phyloP scores from a whole-genome alignment of 2,329 filamentous ascomycete species.

The Colletotrichum incanum region DNA sequence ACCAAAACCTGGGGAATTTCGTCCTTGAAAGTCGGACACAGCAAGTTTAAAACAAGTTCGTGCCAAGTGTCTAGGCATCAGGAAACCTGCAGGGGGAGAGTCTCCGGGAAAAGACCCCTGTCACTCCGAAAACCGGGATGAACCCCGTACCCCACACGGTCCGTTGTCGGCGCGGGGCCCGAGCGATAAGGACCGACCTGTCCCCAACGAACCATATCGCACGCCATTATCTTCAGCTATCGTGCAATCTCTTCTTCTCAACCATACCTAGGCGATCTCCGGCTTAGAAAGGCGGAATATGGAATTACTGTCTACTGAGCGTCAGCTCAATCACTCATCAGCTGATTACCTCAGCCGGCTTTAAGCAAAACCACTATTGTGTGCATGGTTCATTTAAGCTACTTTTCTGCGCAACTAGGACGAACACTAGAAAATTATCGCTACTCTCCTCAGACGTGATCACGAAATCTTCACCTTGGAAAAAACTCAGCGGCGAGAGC shows the following conservation, averaged over 20 bases:
- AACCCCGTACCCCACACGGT: constrained; percentile 30
- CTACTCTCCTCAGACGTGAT: too few relatives aligned
- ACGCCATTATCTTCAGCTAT: constrained; percentile 30
- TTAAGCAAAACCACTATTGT: background rate
- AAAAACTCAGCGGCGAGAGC: background rate
- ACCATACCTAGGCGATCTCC: constrained; percentile 13
- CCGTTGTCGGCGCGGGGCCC: constrained; percentile 29
- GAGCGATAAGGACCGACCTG: constrained; percentile 28
- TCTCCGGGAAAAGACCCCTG: constrained; percentile 3
- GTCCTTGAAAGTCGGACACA: background rate
- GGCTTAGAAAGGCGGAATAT: constrained; percentile 22
- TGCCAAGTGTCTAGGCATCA: background rate
- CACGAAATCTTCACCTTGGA: background rate
- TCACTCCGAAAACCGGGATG: constrained; percentile 22
- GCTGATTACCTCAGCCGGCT: too few relatives aligned
- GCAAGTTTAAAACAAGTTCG: background rate
- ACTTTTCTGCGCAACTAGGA: background rate
- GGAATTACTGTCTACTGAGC: background rate
- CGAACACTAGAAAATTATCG: background rate
- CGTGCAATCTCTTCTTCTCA: constrained; percentile 11
- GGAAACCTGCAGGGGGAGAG: constrained; percentile 6
- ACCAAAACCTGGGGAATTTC: too few relatives aligned
- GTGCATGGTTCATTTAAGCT: background rate
- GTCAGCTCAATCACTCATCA: background rate
- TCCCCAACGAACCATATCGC: constrained; percentile 23